Evolutionary conservation across 495 filamentous ascomycete species (phyloP).

Genomic region (Trichoderma virens): DNA sequence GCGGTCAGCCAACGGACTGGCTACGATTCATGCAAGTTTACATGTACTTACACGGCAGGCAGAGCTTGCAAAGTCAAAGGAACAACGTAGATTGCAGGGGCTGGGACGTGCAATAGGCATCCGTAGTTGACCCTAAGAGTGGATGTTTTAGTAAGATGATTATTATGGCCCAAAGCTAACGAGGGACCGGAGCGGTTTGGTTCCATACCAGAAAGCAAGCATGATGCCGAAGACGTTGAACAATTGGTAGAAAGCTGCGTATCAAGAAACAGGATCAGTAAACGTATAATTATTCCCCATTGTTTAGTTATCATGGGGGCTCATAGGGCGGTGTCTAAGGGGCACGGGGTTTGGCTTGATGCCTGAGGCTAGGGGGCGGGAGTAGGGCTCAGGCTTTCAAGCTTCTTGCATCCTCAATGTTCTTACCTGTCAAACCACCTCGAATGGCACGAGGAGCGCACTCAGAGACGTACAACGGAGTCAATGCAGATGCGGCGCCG

Average conservation of each 20-base stretch:
- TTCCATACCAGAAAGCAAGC: slow-evolving; percentile 49
- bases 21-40: slow-evolving; percentile 40
- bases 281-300: not conserved
- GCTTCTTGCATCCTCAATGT: too few relatives aligned
- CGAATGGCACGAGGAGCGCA: slow-evolving; percentile 67
- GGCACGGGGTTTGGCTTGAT: too few relatives aligned
- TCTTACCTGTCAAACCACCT: slow-evolving; percentile 47
- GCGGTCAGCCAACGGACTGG: slow-evolving; percentile 40
- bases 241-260: slow-evolving; percentile 55
- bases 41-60: slow-evolving; percentile 37
- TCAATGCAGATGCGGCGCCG: slow-evolving; percentile 57
- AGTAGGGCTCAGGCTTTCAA: too few relatives aligned
- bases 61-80: slow-evolving; percentile 57
- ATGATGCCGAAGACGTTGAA: slow-evolving; percentile 58
- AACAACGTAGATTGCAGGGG: slow-evolving; percentile 48
- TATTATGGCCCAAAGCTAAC: not conserved
- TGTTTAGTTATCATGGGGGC: too few relatives aligned
- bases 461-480: slow-evolving; percentile 52
- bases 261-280: not conserved
- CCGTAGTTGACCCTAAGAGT: slow-evolving; percentile 52
- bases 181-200: slow-evolving; percentile 15
- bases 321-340: not conserved
- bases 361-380: too few relatives aligned
- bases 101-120: slow-evolving; percentile 42
- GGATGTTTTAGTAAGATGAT: not conserved